A percentile compares a stretch with the other conserved stretches of the same genome.
Conservation (phyloP, 805 yeast genomes). For the Blastobotrys americana region DNA sequence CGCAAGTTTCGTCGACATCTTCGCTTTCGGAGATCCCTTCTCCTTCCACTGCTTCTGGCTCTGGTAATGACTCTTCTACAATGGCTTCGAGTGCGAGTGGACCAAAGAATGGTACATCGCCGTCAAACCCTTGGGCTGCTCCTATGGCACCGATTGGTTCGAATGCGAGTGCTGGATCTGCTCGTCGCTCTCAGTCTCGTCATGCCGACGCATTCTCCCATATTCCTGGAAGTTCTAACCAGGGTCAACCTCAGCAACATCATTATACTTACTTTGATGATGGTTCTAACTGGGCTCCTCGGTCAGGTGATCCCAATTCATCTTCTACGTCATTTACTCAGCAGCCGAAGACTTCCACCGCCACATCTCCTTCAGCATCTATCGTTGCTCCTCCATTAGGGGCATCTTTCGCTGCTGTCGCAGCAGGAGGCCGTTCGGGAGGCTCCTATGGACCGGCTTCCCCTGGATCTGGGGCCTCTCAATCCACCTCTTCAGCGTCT, state of each 20-base stretch:
- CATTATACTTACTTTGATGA: background rate
- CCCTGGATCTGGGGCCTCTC: too few relatives aligned
- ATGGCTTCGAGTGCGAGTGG: background rate
- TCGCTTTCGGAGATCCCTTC: background rate
- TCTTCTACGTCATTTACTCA: background rate
- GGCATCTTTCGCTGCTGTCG: background rate
- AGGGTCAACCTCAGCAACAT: background rate
- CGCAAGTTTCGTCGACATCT: background rate
- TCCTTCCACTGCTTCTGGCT: background rate
- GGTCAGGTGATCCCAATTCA: too few relatives aligned
- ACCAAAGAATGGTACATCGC: background rate
- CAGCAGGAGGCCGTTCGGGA: background rate
- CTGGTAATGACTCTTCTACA: background rate
- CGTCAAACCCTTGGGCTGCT: background rate
- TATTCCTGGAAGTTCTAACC: background rate
- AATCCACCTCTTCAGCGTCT: background rate
- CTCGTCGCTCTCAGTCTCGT: background rate
- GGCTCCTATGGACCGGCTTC: background rate
- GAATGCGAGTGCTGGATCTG: background rate
- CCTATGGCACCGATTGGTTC: background rate
- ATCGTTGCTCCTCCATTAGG: background rate
- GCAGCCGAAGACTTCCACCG: background rate
- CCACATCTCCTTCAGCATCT: background rate
- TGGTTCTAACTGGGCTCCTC: background rate
- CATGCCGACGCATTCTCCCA: background rate